Evolutionary conservation across 2,329 filamentous ascomycete species (phyloP).

Genomic region (Ophiosphaerella herpotricha): DNA sequence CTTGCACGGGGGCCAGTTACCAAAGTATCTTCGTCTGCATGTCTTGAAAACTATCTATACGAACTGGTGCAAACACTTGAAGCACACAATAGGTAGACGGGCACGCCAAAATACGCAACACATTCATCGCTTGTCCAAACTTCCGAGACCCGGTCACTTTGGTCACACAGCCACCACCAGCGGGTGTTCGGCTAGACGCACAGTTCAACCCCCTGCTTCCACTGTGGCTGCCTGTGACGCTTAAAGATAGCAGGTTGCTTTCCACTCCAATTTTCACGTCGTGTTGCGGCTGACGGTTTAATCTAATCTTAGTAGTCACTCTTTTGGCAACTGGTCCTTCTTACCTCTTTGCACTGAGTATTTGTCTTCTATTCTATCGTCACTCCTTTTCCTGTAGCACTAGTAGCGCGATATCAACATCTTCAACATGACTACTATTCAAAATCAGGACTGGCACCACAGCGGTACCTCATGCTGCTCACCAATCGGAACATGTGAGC

Average conservation of each 20-base stretch:
- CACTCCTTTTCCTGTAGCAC: neutral
- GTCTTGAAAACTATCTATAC: too few species aligned
- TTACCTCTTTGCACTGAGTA: neutral
- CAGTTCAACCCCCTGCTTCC: conserved; percentile 2
- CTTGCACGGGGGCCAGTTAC: too few species aligned
- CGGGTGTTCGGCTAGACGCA: neutral
- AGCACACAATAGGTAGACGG: too few species aligned
- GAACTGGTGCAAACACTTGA: too few species aligned
- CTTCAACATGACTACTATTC: conserved; percentile 23
- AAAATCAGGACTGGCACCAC: conserved; percentile 38
- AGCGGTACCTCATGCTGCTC: conserved; percentile 34
- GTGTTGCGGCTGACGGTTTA: too few species aligned
- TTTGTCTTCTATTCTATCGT: neutral
- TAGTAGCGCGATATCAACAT: neutral
- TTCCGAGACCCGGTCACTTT: neutral
- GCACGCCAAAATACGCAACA: too few species aligned
- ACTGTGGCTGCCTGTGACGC: neutral
- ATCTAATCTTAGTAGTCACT: too few species aligned
- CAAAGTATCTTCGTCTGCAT: too few species aligned
- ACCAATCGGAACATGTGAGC: conserved; percentile 37
- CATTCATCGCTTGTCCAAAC: neutral
- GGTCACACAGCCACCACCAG: conserved; percentile 3
- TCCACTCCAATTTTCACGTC: neutral
- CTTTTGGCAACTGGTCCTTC: neutral
- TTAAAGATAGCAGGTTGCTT: neutral